Evolutionary conservation across 768 basidiomycete species (phyloP).

Genomic region (Leccinum boreale): DNA sequence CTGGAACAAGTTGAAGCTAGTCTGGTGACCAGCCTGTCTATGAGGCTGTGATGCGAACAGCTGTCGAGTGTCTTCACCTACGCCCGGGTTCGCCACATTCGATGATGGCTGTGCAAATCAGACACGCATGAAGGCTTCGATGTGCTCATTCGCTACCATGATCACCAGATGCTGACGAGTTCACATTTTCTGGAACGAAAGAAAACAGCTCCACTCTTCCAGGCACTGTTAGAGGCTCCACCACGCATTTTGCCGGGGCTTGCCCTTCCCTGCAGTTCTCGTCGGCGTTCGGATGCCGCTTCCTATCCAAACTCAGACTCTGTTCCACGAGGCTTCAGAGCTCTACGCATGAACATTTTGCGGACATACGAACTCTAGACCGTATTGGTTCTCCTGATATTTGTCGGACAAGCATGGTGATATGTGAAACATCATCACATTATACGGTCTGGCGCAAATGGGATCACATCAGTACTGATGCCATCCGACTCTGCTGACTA

Average conservation of each 20-base stretch:
- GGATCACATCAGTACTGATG: not conserved
- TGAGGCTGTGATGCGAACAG: too few relatives aligned
- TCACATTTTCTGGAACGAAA: not conserved
- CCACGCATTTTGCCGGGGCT: not conserved
- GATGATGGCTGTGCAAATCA: not conserved
- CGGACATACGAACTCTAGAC: too few relatives aligned
- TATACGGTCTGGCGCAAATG: not conserved
- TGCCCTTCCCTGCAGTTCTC: not conserved
- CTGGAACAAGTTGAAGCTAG: too few relatives aligned
- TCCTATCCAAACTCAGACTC: not conserved
- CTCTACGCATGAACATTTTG: not conserved
- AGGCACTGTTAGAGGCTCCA: not conserved
- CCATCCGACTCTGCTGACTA: too few relatives aligned
- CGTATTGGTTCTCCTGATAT: not conserved
- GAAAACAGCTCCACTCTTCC: not conserved
- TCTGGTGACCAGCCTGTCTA: too few relatives aligned
- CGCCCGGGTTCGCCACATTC: not conserved
- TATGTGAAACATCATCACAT: not conserved
- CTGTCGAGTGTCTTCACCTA: too few relatives aligned
- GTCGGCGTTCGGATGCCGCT: not conserved
- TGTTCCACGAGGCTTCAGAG: not conserved
- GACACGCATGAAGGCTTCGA: not conserved
- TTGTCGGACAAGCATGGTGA: not conserved
- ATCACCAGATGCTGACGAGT: not conserved
- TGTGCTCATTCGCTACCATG: not conserved